phyloP scores from a whole-genome alignment of 805 yeast genomes.

The Saccharomyces mikatae region DNA sequence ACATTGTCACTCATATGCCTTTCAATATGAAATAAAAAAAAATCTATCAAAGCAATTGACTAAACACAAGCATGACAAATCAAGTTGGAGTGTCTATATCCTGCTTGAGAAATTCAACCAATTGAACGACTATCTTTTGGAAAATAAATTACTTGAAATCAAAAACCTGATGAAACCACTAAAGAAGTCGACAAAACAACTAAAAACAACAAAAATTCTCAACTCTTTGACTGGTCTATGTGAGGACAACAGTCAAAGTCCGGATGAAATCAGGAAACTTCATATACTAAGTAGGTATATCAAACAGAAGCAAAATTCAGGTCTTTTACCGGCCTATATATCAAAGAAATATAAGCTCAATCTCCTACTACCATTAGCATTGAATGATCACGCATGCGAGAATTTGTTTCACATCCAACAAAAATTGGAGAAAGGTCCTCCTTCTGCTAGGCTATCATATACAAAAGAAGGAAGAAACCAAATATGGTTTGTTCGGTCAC shows the following conservation, averaged over 20 bases:
- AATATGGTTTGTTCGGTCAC: conserved; percentile 28
- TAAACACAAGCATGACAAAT: conserved; percentile 17
- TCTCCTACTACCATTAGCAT: conserved; percentile 23
- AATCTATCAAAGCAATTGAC: conserved; percentile 4
- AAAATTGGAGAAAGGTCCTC: conserved; percentile 23
- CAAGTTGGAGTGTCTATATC: conserved; percentile 20
- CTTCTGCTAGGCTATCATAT: conserved; percentile 13
- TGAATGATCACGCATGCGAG: conserved; percentile 15
- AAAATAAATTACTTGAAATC: conserved; percentile 1
- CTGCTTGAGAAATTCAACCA: conserved; percentile 9
- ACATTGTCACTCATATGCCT: conserved; percentile 9
- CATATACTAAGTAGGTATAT: conserved; percentile 14
- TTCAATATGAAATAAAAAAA: conserved; percentile 9
- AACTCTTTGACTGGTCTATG: background rate
- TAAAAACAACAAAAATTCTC: background rate
- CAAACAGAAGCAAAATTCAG: conserved; percentile 7
- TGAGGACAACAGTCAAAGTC: conserved; percentile 2
- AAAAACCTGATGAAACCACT: conserved; percentile 2
- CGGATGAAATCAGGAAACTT: conserved; percentile 8
- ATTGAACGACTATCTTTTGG: conserved; percentile 9
- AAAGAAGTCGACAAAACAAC: background rate
- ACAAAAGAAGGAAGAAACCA: conserved; percentile 21
- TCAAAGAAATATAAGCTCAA: conserved; percentile 10
- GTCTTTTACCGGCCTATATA: conserved; percentile 12
- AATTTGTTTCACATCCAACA: conserved; percentile 13